phyloP scores from a whole-genome alignment of 805 yeast genomes.

The Priceomyces haplophilus region DNA sequence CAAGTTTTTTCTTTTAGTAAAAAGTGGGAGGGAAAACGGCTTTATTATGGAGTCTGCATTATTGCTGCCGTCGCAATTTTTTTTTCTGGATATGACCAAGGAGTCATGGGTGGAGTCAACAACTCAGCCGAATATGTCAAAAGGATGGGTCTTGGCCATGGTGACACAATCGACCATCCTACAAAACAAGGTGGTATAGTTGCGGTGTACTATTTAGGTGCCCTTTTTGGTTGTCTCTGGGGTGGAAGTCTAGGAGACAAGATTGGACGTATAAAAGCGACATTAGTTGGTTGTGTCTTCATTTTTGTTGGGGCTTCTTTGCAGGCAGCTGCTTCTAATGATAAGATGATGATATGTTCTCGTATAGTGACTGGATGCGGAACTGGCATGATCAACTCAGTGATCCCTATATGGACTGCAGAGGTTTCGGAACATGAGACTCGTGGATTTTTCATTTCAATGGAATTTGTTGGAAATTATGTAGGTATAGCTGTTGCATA shows the following conservation, averaged over 20 bases:
- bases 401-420: neutral
- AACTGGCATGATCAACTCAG: neutral
- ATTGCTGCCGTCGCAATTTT: conserved; percentile 15
- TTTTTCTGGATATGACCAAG: conserved; percentile 12
- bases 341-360: conserved; percentile 1
- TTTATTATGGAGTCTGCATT: neutral
- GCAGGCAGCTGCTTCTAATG: neutral
- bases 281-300: neutral
- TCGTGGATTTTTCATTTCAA: neutral
- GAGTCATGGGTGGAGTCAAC: neutral
- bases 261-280: neutral
- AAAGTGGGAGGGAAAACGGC: neutral
- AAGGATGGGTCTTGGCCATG: neutral
- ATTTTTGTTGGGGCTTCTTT: neutral
- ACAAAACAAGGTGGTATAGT: conserved; percentile 13
- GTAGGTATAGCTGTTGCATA: conserved; percentile 15
- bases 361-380: neutral
- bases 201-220: conserved; percentile 19
- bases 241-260: neutral
- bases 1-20: neutral
- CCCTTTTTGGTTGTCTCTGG: conserved; percentile 7
- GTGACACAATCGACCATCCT: conserved; percentile 14
- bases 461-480: conserved; percentile 1
- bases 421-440: neutral
- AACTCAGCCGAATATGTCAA: conserved; percentile 14